Evolutionary conservation across 306 rosid species (phyloP).

Genomic region (Luffa acutangula): DNA sequence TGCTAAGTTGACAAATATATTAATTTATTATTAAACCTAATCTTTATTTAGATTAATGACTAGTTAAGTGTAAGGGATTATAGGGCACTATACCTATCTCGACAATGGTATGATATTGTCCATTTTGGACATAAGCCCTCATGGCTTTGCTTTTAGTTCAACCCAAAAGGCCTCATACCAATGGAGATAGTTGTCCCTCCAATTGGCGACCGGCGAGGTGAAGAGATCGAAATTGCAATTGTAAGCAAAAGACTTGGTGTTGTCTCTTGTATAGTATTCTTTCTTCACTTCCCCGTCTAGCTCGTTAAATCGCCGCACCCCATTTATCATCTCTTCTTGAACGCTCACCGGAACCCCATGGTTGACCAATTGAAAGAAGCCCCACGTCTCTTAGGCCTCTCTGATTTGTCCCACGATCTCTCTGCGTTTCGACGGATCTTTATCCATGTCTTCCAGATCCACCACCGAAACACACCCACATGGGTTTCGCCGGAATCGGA

Average conservation of each 20-base stretch:
- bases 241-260: not conserved
- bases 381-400: constrained; percentile 27
- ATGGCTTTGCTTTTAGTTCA: too few relatives aligned
- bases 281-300: constrained; percentile 26
- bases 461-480: constrained; percentile 31
- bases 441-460: constrained; percentile 24
- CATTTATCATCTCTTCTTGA: constrained; percentile 27
- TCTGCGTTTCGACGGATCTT: constrained; percentile 4
- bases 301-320: constrained; percentile 23
- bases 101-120: too few relatives aligned
- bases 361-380: constrained; percentile 38
- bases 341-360: constrained; percentile 27
- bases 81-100: too few relatives aligned
- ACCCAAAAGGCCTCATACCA: too few relatives aligned
- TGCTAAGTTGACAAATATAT: too few relatives aligned
- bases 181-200: constrained; percentile 51
- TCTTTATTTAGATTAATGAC: too few relatives aligned
- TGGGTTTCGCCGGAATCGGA: not conserved
- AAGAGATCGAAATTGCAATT: constrained; percentile 29
- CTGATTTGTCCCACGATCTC: constrained; percentile 20
- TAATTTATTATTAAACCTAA: too few relatives aligned
- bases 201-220: constrained; percentile 9
- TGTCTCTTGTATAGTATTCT: constrained; percentile 16
- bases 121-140: too few relatives aligned
- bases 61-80: too few relatives aligned